These are phyloP conservation scores for Aspergillus sp. DNA, from an alignment of 2,329 filamentous ascomycete species.

Conservation along the genomic window DNA sequence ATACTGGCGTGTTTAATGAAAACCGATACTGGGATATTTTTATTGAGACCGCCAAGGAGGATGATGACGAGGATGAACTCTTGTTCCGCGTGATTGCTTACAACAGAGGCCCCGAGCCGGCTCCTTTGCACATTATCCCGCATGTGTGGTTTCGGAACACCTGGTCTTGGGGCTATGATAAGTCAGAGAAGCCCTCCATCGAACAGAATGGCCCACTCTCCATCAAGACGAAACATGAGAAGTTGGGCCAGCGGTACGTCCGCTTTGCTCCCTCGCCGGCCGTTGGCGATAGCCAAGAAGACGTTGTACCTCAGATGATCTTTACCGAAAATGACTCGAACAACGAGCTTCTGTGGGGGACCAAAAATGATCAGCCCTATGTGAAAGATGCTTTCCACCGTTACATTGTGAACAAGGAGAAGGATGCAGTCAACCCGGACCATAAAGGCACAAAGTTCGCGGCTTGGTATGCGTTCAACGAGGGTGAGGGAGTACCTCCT, in stretches of 20 bases:
- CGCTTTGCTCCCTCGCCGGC: conserved; percentile 89
- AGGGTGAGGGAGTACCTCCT: conserved; percentile 82
- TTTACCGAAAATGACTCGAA: conserved; percentile 98
- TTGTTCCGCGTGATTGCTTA: conserved; percentile 94
- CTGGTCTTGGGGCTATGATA: conserved; percentile 89
- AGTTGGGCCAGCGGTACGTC: conserved; percentile 80
- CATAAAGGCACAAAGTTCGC: conserved; percentile 83
- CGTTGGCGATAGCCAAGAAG: conserved; percentile 74
- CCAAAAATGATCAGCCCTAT: conserved; percentile 78
- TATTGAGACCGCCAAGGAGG: conserved; percentile 94
- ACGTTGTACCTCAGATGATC: conserved; percentile 81
- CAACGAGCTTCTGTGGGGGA: conserved; percentile 73
- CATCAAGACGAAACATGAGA: conserved; percentile 77
- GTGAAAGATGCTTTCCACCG: conserved; percentile 96
- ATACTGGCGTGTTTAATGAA: conserved; percentile 86
- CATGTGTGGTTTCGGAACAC: conserved; percentile 98
- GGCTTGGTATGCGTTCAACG: conserved; percentile 91
- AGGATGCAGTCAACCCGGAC: conserved; percentile 78
- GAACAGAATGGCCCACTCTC: conserved; percentile 67
- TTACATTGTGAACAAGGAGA: conserved; percentile 80
- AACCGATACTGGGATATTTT: conserved; percentile 96
- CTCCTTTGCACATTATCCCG: conserved; percentile 89
- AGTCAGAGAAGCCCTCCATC: conserved; percentile 78
- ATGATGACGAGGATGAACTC: conserved; percentile 87
- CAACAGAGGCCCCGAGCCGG: conserved; percentile 89